Evolutionary conservation across 2,329 filamentous ascomycete species (phyloP).

Genomic region (Grosmannia serpens): DNA sequence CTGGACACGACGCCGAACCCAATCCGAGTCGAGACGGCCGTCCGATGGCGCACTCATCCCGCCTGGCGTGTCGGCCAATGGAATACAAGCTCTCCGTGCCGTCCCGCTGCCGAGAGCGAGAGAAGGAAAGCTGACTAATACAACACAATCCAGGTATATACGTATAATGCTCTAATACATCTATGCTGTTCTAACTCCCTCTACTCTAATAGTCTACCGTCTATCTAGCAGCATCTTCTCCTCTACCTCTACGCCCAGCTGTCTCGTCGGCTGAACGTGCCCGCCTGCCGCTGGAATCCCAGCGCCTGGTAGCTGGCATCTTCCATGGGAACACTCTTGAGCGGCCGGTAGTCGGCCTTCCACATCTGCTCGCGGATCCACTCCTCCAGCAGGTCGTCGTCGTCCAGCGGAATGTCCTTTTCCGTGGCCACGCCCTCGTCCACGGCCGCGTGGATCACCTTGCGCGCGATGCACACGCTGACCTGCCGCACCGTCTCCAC

Average conservation of each 20-base stretch:
- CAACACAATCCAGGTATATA: too few relatives aligned
- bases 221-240: background rate
- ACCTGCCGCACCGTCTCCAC: slow-evolving; percentile 64
- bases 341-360: slow-evolving; percentile 55
- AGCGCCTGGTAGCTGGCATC: slow-evolving; percentile 45
- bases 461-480: slow-evolving; percentile 64
- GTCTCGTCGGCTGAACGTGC: slow-evolving; percentile 4
- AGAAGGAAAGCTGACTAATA: too few relatives aligned
- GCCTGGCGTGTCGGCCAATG: too few relatives aligned
- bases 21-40: too few relatives aligned
- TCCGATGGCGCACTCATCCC: too few relatives aligned
- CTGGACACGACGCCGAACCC: too few relatives aligned
- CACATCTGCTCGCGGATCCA: slow-evolving; percentile 78
- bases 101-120: too few relatives aligned
- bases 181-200: too few relatives aligned
- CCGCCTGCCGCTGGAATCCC: slow-evolving; percentile 21
- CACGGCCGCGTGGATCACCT: slow-evolving; percentile 61
- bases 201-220: background rate
- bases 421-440: slow-evolving; percentile 57
- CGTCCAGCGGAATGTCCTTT: slow-evolving; percentile 47
- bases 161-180: too few relatives aligned
- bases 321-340: slow-evolving; percentile 43
- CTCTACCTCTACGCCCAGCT: slow-evolving; percentile 1
- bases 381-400: slow-evolving; percentile 47
- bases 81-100: too few relatives aligned